Percentiles rank a stretch among this genome's conserved stretches.
phyloP scores from a whole-genome alignment of 2,329 filamentous ascomycete species.

The Tolypocladium tundrense region DNA sequence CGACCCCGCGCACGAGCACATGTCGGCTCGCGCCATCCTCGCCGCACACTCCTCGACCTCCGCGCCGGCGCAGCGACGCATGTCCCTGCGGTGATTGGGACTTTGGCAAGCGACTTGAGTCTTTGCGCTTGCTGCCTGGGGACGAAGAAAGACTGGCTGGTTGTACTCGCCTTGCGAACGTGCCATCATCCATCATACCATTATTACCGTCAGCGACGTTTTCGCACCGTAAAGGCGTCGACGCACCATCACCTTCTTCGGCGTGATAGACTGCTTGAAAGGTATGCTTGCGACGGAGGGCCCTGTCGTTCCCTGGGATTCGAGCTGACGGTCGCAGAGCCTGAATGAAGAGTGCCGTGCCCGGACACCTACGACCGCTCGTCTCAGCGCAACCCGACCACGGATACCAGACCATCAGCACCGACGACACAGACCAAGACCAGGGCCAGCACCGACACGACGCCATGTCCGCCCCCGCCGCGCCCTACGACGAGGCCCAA shows the following conservation, averaged over 20 bases:
- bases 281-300: background rate
- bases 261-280: background rate
- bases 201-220: too few relatives aligned
- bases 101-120: constrained; percentile 52
- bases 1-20: background rate
- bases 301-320: too few relatives aligned
- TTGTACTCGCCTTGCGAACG: background rate
- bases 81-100: constrained; percentile 34
- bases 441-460: background rate
- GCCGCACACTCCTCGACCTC: background rate
- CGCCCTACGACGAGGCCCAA: background rate
- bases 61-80: constrained; percentile 15
- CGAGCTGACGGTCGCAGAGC: too few relatives aligned
- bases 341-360: background rate
- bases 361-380: background rate
- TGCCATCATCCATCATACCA: background rate
- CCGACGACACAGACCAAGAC: background rate
- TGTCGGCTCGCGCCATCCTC: background rate
- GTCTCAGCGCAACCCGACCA: background rate
- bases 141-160: constrained; percentile 45
- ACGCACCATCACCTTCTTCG: background rate
- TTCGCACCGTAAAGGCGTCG: background rate
- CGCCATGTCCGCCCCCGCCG: constrained; percentile 4
- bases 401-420: background rate
- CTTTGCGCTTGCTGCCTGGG: constrained; percentile 53